These are phyloP conservation scores for Lachancea cidri DNA, from an alignment of 805 yeast species.

Conservation along the genomic window DNA sequence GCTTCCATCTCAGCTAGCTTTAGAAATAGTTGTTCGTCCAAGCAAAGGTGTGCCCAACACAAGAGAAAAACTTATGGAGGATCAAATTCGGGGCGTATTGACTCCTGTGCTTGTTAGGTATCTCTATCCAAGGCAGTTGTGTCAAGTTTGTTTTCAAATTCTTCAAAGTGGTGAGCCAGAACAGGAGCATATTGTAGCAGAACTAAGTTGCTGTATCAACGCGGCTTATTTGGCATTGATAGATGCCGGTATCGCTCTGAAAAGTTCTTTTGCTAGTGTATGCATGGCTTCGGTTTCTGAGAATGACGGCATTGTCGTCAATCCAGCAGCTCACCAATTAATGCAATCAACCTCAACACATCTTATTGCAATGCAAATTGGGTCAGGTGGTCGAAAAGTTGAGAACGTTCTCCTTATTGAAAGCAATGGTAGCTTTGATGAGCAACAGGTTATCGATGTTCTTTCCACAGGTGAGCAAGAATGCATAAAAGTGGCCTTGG, in stretches of 20 bases:
- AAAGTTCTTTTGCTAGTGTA: constrained; percentile 55
- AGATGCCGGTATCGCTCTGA: constrained; percentile 72
- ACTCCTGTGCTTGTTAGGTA: constrained; percentile 55
- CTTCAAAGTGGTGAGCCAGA: constrained; percentile 40
- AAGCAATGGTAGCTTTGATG: constrained; percentile 64
- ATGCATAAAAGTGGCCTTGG: constrained; percentile 40
- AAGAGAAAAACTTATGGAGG: constrained; percentile 73
- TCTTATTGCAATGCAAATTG: constrained; percentile 50
- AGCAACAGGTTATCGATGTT: constrained; percentile 46
- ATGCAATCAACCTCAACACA: constrained; percentile 52
- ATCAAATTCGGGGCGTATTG: constrained; percentile 57
- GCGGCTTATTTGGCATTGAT: constrained; percentile 68
- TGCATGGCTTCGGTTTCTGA: constrained; percentile 38
- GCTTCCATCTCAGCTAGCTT: constrained; percentile 66
- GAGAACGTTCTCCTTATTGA: constrained; percentile 62
- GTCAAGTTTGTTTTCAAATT: constrained; percentile 65
- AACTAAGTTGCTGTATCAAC: constrained; percentile 67
- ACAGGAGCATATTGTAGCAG: constrained; percentile 37
- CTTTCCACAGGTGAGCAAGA: constrained; percentile 48
- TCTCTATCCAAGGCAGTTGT: constrained; percentile 72
- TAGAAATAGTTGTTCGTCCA: constrained; percentile 78
- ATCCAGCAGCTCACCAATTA: constrained; percentile 46
- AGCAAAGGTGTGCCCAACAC: constrained; percentile 68
- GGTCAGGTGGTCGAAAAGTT: constrained; percentile 43
- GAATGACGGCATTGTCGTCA: constrained; percentile 29